phyloP scores from a whole-genome alignment of 371 early-diverging fungal genomes.

The Mucor racemosus region DNA sequence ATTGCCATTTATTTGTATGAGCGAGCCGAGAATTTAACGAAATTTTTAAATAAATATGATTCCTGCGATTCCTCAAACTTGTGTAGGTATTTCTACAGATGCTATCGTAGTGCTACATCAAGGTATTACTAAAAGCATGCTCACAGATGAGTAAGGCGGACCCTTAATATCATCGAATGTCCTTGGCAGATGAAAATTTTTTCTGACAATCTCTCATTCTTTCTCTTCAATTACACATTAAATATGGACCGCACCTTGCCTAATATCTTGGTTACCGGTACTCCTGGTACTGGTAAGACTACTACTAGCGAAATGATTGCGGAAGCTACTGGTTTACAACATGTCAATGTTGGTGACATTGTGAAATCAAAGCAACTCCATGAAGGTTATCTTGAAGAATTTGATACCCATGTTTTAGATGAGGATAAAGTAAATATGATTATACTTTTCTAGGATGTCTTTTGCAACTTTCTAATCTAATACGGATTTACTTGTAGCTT shows the following conservation, averaged over 20 bases:
- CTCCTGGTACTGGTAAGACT: constrained; percentile 98
- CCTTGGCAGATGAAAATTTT: constrained; percentile 5
- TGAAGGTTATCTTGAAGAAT: constrained; percentile 87
- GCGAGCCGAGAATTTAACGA: neutral
- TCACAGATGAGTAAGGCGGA: neutral
- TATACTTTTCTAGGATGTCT: neutral
- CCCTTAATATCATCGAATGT: neutral
- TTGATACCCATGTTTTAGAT: constrained; percentile 89
- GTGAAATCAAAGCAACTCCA: constrained; percentile 89
- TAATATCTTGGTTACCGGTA: constrained; percentile 97
- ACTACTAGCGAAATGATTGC: constrained; percentile 88
- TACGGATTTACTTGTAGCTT: constrained; percentile 45
- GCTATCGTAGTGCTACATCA: neutral
- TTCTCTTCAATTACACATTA: neutral
- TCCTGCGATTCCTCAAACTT: neutral
- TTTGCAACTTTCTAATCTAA: neutral
- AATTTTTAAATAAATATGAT: too few species aligned
- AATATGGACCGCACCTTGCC: constrained; percentile 57
- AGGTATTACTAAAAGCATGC: neutral
- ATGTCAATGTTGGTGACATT: constrained; percentile 88
- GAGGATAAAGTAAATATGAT: constrained; percentile 81
- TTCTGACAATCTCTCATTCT: neutral
- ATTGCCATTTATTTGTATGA: neutral
- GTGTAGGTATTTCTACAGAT: neutral
- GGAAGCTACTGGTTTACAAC: constrained; percentile 67